Evolutionary conservation across 1,139 yeast species (phyloP), one percentile per base, ranked within the genome.

Genomic region (Saccharomyces hybrid): DNA sequence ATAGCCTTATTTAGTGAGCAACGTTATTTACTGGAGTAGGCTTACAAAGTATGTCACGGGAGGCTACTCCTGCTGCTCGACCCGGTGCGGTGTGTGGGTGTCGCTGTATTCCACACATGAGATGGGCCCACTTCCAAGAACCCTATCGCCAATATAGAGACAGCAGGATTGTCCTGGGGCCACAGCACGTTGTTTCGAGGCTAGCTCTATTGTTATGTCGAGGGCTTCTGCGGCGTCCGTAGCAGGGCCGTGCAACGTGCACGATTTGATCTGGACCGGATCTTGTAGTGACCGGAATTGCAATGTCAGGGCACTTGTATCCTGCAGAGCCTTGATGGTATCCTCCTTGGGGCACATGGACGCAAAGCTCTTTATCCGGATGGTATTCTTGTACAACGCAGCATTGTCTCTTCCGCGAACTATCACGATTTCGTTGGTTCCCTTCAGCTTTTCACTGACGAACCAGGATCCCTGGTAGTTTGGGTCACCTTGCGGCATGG

Each of bases 101-200:
- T 46, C 19, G 1, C 6, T 32, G 34, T 51, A 44, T n/a, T 25
- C 3, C 16, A 49, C 41, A 2, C 31, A 16, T 1, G 41, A 27
- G 26, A 83, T 81, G 14, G 75, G 68, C 0, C 98, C 98, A 29
- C 91, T 81, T 0, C 98, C 98, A 16, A 93, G 68, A 1, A 95
- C 85, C 54, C 81, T 73, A 52, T 82, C 84, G 1, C 78, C 80
- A 48, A 77, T 73, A 68, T 91, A 93, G 11, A 91, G 68, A 0
- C 88, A 96, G 25, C 90, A 72, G 61, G 80, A 84, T 68, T 93
- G 99, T 0, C 98, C 99, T 0, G 95, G 89, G 0, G 97, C 93
- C 67, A 93, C 80, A 0, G 96, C 97, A 51, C 91, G 72, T 41
- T 80, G 82, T 32, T 72, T 69, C 3, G 75, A 70, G 44, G 53